phyloP scores from a whole-genome alignment of 2,329 filamentous ascomycete species.

The Penicillium sp. region DNA sequence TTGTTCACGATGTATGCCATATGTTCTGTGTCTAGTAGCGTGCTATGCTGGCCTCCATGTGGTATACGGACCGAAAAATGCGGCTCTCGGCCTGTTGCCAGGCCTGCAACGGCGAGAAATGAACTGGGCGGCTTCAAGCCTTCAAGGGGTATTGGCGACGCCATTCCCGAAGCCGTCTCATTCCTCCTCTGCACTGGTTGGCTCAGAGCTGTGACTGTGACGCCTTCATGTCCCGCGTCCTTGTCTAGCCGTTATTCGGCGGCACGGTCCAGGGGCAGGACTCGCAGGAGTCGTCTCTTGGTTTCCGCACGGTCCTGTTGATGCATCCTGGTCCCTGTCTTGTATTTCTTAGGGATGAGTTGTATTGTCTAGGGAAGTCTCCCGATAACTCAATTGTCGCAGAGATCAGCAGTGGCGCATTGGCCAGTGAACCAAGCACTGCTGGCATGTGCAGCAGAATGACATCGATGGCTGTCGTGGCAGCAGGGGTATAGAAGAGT shows the following conservation, averaged over 20 bases:
- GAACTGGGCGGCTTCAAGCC: background rate
- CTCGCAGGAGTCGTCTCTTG: background rate
- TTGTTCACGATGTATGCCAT: background rate
- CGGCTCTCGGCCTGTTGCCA: constrained; percentile 1
- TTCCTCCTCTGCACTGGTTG: background rate
- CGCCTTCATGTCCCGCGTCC: constrained; percentile 1
- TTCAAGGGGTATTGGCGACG: background rate
- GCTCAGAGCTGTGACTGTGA: background rate
- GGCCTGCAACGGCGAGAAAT: constrained; percentile 4
- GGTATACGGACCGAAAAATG: background rate
- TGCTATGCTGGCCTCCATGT: background rate
- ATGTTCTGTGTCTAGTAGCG: background rate
- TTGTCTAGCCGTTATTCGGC: constrained; percentile 4
- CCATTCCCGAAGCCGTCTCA: constrained; percentile 4
- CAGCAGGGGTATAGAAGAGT: background rate
- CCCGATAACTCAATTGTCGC: constrained; percentile 7
- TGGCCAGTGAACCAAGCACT: background rate
- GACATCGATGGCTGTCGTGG: constrained; percentile 7
- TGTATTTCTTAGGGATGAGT: background rate
- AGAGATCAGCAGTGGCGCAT: background rate
- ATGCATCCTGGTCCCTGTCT: constrained; percentile 2
- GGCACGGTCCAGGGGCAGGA: background rate
- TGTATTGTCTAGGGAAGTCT: constrained; percentile 1
- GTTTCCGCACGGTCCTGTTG: constrained; percentile 4
- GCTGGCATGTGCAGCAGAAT: constrained; percentile 14